Conservation (phyloP, 805 yeast genomes). For the Yamadazyma paraphyllophila region DNA sequence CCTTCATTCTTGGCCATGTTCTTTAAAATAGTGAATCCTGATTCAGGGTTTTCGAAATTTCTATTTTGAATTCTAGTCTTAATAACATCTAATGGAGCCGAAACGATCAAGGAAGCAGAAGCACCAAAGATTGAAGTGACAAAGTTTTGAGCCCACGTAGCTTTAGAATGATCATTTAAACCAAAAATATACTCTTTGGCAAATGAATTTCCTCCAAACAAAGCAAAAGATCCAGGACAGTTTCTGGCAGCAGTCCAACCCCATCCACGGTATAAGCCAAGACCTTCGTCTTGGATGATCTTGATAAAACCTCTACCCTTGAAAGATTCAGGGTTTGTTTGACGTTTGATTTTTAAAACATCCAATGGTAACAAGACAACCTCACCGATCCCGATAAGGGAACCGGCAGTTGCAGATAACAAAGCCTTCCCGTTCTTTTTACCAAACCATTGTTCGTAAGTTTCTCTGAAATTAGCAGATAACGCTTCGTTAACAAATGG, state of each 20-base stretch:
- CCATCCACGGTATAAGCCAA: constrained; percentile 95
- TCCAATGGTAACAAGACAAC: constrained; percentile 93
- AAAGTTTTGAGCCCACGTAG: constrained; percentile 95
- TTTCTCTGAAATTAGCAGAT: constrained; percentile 64
- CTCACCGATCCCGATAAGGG: constrained; percentile 96
- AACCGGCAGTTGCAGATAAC: constrained; percentile 96
- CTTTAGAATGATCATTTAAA: constrained; percentile 79
- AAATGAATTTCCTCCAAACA: constrained; percentile 98
- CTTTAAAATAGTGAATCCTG: constrained; percentile 88
- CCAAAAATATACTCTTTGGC: constrained; percentile 95
- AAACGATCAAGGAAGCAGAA: constrained; percentile 90
- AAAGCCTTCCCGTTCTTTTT: constrained; percentile 96
- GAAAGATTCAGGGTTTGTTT: constrained; percentile 99
- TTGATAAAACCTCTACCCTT: constrained; percentile 94
- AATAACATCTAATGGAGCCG: constrained; percentile 97
- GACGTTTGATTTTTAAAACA: constrained; percentile 96
- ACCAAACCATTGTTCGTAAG: constrained; percentile 79
- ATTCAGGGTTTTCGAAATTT: constrained; percentile 92
- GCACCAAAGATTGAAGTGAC: constrained; percentile 96
- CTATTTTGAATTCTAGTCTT: constrained; percentile 98
- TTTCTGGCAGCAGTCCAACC: constrained; percentile 99
- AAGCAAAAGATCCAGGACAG: constrained; percentile 97
- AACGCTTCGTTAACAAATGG: constrained; percentile 96
- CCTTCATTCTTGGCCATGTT: constrained; percentile 95
- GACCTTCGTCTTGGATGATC: constrained; percentile 87